These are phyloP conservation scores for Excoecaria cochinchinensis DNA, from an alignment of 345 rosid genomes.

Conservation along the genomic window DNA sequence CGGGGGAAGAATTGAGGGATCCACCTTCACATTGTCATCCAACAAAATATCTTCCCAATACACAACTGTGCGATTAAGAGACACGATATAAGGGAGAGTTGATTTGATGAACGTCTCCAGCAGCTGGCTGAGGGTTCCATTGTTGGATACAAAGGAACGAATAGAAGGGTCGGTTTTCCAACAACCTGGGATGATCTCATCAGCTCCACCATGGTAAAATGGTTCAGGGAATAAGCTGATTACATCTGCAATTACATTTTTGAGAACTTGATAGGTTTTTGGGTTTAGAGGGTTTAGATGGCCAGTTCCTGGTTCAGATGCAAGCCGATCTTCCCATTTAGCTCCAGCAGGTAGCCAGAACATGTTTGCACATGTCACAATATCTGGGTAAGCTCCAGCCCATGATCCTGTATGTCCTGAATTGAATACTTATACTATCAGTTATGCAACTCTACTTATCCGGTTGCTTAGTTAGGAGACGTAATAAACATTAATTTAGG, in stretches of 20 bases:
- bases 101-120: conserved; percentile 58
- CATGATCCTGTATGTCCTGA: conserved; percentile 81
- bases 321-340: conserved; percentile 56
- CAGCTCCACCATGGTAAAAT: conserved; percentile 75
- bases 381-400: conserved; percentile 82
- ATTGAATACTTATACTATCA: too few species aligned
- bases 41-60: conserved; percentile 85
- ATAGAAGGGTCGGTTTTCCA: conserved; percentile 73
- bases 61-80: conserved; percentile 66
- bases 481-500: too few species aligned
- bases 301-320: conserved; percentile 84
- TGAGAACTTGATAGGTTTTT: conserved; percentile 64
- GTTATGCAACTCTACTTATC: too few species aligned
- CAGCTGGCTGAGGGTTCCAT: conserved; percentile 66
- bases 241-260: conserved; percentile 55
- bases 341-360: conserved; percentile 74
- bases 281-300: conserved; percentile 79
- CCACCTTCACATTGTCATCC: conserved; percentile 49
- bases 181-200: conserved; percentile 74
- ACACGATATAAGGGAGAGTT: conserved; percentile 62
- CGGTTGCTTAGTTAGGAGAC: too few species aligned
- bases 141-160: conserved; percentile 50
- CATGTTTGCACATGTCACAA: conserved; percentile 80
- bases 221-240: conserved; percentile 59
- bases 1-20: conserved; percentile 47